phyloP scores from a whole-genome alignment of 805 yeast species.

The Metschnikowia baotianmanensis region DNA sequence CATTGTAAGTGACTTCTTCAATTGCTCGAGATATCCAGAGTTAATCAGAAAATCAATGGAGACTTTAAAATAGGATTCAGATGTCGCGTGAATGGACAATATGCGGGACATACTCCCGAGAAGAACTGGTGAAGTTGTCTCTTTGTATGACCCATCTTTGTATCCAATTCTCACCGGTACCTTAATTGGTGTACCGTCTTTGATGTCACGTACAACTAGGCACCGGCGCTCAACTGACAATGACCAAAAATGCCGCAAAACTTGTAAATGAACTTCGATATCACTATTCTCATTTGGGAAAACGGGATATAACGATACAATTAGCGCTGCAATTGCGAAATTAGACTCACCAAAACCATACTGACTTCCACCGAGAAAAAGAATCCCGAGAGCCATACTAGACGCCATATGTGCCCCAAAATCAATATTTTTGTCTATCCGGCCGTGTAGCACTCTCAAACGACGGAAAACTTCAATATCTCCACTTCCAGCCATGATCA shows the following conservation, averaged over 20 bases:
- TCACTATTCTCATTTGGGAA: slow-evolving; percentile 48
- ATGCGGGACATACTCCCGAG: slow-evolving; percentile 60
- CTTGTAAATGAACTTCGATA: slow-evolving; percentile 70
- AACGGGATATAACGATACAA: slow-evolving; percentile 76
- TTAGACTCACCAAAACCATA: slow-evolving; percentile 68
- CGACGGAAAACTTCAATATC: slow-evolving; percentile 77
- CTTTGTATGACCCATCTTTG: slow-evolving; percentile 35
- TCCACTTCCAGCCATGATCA: slow-evolving; percentile 89
- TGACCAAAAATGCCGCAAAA: slow-evolving; percentile 88
- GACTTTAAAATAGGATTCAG: slow-evolving; percentile 54
- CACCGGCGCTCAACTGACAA: slow-evolving; percentile 79
- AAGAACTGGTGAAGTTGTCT: slow-evolving; percentile 59
- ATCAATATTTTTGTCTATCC: slow-evolving; percentile 42
- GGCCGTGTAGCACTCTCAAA: slow-evolving; percentile 65
- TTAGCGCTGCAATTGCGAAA: slow-evolving; percentile 64
- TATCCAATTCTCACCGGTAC: slow-evolving; percentile 40
- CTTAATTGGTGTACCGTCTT: slow-evolving; percentile 53
- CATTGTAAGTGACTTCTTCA: slow-evolving; percentile 45
- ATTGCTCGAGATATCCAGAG: slow-evolving; percentile 41
- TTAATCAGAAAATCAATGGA: slow-evolving; percentile 41
- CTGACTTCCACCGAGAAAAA: slow-evolving; percentile 92
- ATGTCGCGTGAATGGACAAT: slow-evolving; percentile 42
- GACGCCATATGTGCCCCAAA: slow-evolving; percentile 77
- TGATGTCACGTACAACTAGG: slow-evolving; percentile 70
- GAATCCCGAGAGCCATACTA: slow-evolving; percentile 80